phyloP scores from a whole-genome alignment of 345 rosid genomes.

The Pelargonium nanum region DNA sequence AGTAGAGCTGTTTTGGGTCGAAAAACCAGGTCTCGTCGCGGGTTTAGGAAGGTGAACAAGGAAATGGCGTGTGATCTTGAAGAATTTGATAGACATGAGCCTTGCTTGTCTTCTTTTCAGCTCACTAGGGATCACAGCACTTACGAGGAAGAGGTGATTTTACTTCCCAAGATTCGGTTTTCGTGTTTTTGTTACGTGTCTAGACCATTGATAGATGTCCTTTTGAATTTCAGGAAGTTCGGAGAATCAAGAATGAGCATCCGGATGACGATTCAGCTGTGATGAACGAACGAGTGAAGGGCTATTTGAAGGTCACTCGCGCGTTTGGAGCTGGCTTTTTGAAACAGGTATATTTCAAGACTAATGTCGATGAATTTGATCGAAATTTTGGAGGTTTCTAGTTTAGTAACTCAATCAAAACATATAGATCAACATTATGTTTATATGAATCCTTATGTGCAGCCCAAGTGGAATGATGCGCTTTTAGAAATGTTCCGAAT shows the following conservation, averaged over 20 bases:
- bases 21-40: constrained; percentile 51
- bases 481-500: constrained; percentile 20
- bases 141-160: constrained; percentile 54
- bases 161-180: neutral
- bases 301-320: constrained; percentile 87
- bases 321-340: constrained; percentile 96
- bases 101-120: constrained; percentile 45
- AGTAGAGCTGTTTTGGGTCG: constrained; percentile 86
- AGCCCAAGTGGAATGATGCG: constrained; percentile 25
- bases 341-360: constrained; percentile 85
- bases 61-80: constrained; percentile 70
- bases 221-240: constrained; percentile 56
- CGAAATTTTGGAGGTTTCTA: no score
- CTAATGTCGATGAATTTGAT: no score
- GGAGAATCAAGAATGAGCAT: constrained; percentile 69
- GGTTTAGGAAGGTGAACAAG: constrained; percentile 57
- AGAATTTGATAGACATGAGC: constrained; percentile 28
- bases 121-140: constrained; percentile 87
- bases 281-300: constrained; percentile 79
- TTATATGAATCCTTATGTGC: neutral
- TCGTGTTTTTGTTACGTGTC: neutral
- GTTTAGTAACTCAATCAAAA: no score
- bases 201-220: neutral
- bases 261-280: constrained; percentile 63
- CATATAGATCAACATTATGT: no score